A percentile compares a stretch with the other conserved stretches of the same genome.
These are phyloP conservation scores for Lasiosphaeria ovina DNA, from an alignment of 495 filamentous ascomycete species.

Conservation along the genomic window DNA sequence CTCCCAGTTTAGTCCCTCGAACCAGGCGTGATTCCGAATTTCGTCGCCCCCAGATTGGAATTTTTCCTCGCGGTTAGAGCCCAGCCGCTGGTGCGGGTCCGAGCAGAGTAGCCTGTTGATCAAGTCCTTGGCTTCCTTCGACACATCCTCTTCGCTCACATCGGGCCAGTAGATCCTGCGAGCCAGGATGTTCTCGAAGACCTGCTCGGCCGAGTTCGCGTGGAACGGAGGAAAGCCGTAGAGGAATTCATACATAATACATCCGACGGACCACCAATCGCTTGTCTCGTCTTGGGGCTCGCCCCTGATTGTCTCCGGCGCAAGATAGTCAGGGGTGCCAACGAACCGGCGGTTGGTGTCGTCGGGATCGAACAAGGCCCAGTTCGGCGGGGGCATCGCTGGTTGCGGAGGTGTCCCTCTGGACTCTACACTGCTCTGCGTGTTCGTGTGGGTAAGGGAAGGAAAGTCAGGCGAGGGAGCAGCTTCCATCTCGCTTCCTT, in stretches of 20 bases:
- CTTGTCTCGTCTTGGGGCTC: constrained; percentile 94
- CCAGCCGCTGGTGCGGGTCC: constrained; percentile 76
- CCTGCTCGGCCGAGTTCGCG: constrained; percentile 82
- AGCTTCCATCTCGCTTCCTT: constrained; percentile 50
- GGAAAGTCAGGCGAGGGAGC: constrained; percentile 70
- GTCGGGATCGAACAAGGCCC: constrained; percentile 94
- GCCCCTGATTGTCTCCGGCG: constrained; percentile 94
- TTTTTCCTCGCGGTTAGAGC: constrained; percentile 77
- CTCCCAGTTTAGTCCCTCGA: constrained; percentile 83
- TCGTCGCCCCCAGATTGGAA: constrained; percentile 81
- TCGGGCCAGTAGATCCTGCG: constrained; percentile 88
- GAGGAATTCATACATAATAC: constrained; percentile 94
- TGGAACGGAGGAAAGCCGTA: constrained; percentile 94
- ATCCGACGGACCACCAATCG: constrained; percentile 99
- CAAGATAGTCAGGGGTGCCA: constrained; percentile 94
- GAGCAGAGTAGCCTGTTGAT: constrained; percentile 87
- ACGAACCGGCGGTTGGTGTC: constrained; percentile 93
- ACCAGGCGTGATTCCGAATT: constrained; percentile 87
- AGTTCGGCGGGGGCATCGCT: constrained; percentile 85
- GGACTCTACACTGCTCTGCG: constrained; percentile 45
- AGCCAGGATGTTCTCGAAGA: constrained; percentile 93
- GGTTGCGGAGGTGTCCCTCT: constrained; percentile 64
- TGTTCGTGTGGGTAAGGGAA: constrained; percentile 61
- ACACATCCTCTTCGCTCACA: constrained; percentile 66
- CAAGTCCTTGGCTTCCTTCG: constrained; percentile 83